These are phyloP conservation scores for Saccharomycopsis hybrid DNA, from an alignment of 1,139 yeast genomes.

Conservation along the genomic window DNA sequence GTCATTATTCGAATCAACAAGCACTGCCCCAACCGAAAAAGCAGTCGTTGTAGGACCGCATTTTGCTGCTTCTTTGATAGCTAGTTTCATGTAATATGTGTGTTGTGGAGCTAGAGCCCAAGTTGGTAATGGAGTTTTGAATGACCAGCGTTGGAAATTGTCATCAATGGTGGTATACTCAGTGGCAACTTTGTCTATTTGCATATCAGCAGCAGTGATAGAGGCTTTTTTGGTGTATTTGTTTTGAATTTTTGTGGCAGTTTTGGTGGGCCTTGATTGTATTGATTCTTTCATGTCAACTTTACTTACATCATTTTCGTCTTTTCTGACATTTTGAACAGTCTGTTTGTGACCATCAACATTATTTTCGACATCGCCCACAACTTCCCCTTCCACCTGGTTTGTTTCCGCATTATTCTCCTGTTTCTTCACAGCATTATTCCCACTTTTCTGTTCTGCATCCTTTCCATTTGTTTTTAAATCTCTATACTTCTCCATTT, in stretches of 20 bases:
- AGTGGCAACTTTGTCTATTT: not conserved
- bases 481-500: not conserved
- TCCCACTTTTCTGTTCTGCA: not conserved
- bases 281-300: too few relatives aligned
- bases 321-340: too few relatives aligned
- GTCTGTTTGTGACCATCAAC: too few relatives aligned
- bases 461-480: not conserved
- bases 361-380: too few relatives aligned
- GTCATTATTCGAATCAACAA: slow-evolving; percentile 51
- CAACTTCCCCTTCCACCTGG: not conserved
- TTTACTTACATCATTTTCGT: too few relatives aligned
- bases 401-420: not conserved
- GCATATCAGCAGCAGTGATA: not conserved
- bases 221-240: slow-evolving; percentile 10
- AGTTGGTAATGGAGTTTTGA: slow-evolving; percentile 71
- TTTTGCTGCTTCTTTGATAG: slow-evolving; percentile 70
- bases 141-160: slow-evolving; percentile 50
- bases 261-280: not conserved
- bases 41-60: slow-evolving; percentile 84
- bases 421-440: not conserved
- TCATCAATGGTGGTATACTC: slow-evolving; percentile 24
- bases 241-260: not conserved
- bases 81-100: slow-evolving; percentile 46
- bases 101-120: slow-evolving; percentile 69
- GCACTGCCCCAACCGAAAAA: slow-evolving; percentile 87